Evolutionary conservation across 2,329 filamentous ascomycete genomes (phyloP).

Genomic region (Sporothrix protearum): DNA sequence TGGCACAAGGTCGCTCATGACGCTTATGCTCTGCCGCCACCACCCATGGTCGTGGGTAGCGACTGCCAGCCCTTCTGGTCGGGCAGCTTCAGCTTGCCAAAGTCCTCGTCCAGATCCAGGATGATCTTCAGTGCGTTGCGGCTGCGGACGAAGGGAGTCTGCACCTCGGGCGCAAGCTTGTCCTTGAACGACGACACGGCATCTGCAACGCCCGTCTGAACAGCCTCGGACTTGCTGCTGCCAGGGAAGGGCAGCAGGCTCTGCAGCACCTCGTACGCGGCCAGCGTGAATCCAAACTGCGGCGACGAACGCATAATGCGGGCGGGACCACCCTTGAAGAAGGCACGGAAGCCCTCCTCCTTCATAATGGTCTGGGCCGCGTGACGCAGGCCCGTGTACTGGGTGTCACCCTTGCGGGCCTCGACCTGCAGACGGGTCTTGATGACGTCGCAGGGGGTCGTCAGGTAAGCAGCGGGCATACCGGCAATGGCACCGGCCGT

Average conservation of each 20-base stretch:
- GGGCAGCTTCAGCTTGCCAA: constrained; percentile 68
- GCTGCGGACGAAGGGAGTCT: constrained; percentile 58
- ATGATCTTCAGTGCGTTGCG: constrained; percentile 94
- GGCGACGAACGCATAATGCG: constrained; percentile 93
- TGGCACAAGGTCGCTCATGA: not conserved
- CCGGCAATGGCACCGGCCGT: constrained; percentile 91
- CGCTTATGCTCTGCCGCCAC: constrained; percentile 25
- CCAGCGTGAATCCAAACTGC: constrained; percentile 96
- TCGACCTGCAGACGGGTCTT: constrained; percentile 98
- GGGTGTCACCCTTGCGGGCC: constrained; percentile 87
- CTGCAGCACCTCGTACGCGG: constrained; percentile 90
- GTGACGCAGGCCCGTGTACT: constrained; percentile 83
- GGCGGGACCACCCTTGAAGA: constrained; percentile 97
- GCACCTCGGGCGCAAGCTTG: constrained; percentile 30
- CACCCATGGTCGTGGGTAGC: constrained; percentile 49
- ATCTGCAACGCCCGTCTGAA: constrained; percentile 59
- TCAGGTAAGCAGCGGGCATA: constrained; percentile 90
- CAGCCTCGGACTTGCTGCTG: constrained; percentile 47
- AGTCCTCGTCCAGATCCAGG: constrained; percentile 88
- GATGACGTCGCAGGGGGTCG: constrained; percentile 97
- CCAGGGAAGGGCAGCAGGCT: constrained; percentile 75
- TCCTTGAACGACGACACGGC: constrained; percentile 36
- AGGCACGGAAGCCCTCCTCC: constrained; percentile 91
- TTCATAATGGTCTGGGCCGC: constrained; percentile 77
- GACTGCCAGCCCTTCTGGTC: constrained; percentile 52